These are phyloP conservation scores for Tolypocladium tropicale DNA, from an alignment of 2,329 filamentous ascomycete species.

Conservation along the genomic window DNA sequence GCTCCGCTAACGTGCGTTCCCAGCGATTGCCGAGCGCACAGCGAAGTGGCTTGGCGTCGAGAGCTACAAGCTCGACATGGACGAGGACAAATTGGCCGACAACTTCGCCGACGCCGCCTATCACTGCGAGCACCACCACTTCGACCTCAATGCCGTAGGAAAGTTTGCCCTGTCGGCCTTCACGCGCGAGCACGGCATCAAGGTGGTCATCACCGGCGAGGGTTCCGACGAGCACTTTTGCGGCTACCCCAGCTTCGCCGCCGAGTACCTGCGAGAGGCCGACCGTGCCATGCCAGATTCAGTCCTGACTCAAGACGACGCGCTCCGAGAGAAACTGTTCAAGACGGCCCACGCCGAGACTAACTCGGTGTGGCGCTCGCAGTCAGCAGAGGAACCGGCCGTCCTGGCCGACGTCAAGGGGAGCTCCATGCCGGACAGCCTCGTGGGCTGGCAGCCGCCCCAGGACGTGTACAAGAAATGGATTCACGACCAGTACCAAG, in stretches of 20 bases:
- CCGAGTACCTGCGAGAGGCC: constrained; percentile 37
- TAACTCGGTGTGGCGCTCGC: not conserved
- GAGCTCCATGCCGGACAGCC: not conserved
- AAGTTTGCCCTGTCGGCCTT: constrained; percentile 39
- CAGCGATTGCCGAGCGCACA: constrained; percentile 22
- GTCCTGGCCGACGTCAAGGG: not conserved
- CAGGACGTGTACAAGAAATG: not conserved
- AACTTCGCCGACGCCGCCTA: constrained; percentile 19
- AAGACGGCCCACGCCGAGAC: not conserved
- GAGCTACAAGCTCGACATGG: constrained; percentile 13
- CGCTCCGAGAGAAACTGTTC: not conserved
- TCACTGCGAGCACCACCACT: constrained; percentile 20
- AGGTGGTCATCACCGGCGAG: constrained; percentile 43
- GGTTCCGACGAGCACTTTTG: constrained; percentile 44
- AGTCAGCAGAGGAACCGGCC: not conserved
- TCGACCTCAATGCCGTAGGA: constrained; percentile 41
- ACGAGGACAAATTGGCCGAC: constrained; percentile 17
- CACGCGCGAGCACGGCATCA: constrained; percentile 33
- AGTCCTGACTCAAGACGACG: constrained; percentile 6
- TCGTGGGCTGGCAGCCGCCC: not conserved
- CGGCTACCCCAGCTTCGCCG: constrained; percentile 36
- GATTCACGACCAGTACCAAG: not conserved
- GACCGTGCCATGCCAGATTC: constrained; percentile 26
- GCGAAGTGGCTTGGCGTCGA: constrained; percentile 21
- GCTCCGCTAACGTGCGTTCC: constrained; percentile 8